Evolutionary conservation across 768 basidiomycete species (phyloP).

Genomic region (Naematelia aurantialba): DNA sequence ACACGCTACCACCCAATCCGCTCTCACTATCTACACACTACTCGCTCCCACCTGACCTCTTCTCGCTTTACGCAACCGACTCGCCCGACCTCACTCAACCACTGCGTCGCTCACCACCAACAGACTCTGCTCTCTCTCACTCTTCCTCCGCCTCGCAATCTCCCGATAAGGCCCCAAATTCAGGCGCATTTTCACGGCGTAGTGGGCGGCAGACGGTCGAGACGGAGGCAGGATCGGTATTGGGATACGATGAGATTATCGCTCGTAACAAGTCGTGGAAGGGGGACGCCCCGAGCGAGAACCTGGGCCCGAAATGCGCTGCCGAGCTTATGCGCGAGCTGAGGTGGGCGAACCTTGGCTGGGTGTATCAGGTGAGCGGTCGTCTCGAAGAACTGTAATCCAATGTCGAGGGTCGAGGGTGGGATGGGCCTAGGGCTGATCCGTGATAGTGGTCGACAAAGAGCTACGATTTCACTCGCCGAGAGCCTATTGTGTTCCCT

Average conservation of each 20-base stretch:
- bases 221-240: slow-evolving; percentile 64
- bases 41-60: slow-evolving; percentile 70
- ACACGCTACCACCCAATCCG: slow-evolving; percentile 74
- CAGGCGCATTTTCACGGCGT: too few species aligned
- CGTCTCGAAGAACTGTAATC: too few species aligned
- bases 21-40: slow-evolving; percentile 90
- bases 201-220: slow-evolving; percentile 60
- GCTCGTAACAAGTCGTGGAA: slow-evolving; percentile 61
- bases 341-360: slow-evolving; percentile 94
- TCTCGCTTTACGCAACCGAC: slow-evolving; percentile 57
- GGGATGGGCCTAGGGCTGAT: too few species aligned
- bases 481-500: slow-evolving; percentile 64
- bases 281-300: slow-evolving; percentile 59
- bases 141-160: not conserved
- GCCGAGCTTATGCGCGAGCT: slow-evolving; percentile 68
- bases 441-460: slow-evolving; percentile 83
- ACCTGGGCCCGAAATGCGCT: slow-evolving; percentile 56
- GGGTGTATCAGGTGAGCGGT: slow-evolving; percentile 71
- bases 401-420: not conserved
- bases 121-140: not conserved
- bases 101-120: slow-evolving; percentile 3
- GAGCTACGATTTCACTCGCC: slow-evolving; percentile 76
- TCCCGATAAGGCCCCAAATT: not conserved
- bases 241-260: slow-evolving; percentile 58
- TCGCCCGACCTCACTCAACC: slow-evolving; percentile 30